Conservation (phyloP, 73 alveolate species). For the Urostyla sp. region DNA sequence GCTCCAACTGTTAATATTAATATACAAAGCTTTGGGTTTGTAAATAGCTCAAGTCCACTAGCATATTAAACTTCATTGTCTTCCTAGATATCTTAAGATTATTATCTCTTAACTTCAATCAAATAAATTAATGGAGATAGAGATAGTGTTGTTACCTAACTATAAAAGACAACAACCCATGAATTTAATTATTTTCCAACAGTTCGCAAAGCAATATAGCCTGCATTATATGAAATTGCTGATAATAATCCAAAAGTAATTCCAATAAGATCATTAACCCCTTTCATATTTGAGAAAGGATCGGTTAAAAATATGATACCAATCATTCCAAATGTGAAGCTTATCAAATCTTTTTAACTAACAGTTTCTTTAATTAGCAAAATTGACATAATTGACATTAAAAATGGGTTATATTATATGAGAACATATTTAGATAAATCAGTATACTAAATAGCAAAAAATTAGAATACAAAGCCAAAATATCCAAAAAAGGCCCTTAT, state of each 20-base stretch:
- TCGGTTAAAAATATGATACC: conserved; percentile 45
- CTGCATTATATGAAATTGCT: conserved; percentile 38
- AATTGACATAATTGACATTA: conserved; percentile 44
- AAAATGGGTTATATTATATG: conserved; percentile 44
- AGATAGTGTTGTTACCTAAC: background rate
- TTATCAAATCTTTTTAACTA: conserved; percentile 17
- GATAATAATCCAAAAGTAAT: conserved; percentile 13
- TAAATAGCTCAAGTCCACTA: conserved; percentile 1
- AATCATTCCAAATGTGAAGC: conserved; percentile 36
- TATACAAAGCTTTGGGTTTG: background rate
- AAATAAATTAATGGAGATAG: conserved; percentile 15
- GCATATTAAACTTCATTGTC: background rate
- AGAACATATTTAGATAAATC: conserved; percentile 43
- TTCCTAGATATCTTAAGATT: no score
- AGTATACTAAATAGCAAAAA: conserved; percentile 29
- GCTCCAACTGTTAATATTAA: no score
- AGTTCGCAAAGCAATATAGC: conserved; percentile 34
- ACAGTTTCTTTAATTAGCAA: conserved; percentile 33
- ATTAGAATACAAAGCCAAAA: conserved; percentile 32
- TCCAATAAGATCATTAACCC: conserved; percentile 27
- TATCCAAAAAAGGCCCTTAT: conserved; percentile 41
- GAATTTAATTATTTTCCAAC: conserved; percentile 32
- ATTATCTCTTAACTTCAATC: no score
- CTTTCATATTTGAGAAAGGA: conserved; percentile 14
- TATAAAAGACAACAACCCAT: conserved; percentile 29